phyloP scores from a whole-genome alignment of 176 grass and related monocot species.

The Aegilops bicornis region DNA sequence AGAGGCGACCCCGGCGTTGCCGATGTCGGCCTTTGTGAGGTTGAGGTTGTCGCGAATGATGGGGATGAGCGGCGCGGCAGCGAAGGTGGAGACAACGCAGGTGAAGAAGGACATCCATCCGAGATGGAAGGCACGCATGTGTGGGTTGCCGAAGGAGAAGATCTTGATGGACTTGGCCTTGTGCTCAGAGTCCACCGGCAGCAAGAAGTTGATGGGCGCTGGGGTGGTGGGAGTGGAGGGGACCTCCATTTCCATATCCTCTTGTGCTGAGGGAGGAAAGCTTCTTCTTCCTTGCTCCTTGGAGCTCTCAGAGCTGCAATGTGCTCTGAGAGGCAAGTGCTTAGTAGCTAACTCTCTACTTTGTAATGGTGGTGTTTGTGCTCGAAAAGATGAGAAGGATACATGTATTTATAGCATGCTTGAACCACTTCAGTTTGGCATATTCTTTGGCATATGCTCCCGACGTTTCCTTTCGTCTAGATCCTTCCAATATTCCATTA shows the following conservation, averaged over 20 bases:
- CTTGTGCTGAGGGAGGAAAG: background rate
- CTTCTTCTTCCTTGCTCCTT: background rate
- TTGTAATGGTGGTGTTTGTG: background rate
- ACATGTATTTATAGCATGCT: background rate
- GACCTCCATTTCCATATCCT: background rate
- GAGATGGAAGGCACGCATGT: background rate
- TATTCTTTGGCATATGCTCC: background rate
- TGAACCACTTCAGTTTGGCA: background rate
- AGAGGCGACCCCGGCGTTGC: constrained; percentile 85
- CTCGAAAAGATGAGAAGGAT: background rate
- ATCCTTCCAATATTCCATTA: background rate
- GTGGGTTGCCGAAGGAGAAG: background rate
- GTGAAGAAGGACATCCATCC: constrained; percentile 7
- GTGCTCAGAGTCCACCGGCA: background rate
- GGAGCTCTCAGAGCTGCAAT: background rate
- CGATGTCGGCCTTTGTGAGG: constrained; percentile 77
- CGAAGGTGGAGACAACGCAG: background rate
- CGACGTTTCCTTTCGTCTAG: background rate
- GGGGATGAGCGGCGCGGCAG: constrained; percentile 40
- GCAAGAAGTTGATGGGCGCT: background rate
- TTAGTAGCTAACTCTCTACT: background rate
- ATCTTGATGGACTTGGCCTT: background rate
- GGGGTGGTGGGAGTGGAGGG: background rate
- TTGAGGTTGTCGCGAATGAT: constrained; percentile 83
- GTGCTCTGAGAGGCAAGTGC: no score